These are phyloP conservation scores for Aurantiochytrium sp. DNA, from an alignment of 108 stramenopile genomes.

Conservation along the genomic window DNA sequence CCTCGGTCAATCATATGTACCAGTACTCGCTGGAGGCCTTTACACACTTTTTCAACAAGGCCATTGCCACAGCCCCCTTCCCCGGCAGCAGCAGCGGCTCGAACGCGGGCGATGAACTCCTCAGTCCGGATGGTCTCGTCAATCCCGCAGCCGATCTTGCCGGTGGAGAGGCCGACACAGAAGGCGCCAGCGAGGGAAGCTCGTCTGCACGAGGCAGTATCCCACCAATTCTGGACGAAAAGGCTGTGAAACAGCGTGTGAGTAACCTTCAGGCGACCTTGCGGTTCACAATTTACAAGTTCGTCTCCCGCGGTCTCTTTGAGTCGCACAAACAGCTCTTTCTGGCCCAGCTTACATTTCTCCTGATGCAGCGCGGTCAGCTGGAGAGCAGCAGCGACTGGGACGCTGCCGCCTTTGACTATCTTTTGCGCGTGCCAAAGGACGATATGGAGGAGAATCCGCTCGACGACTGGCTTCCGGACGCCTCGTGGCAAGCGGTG, in stretches of 20 bases:
- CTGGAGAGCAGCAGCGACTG: conserved; percentile 62
- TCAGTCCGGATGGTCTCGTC: not conserved
- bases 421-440: conserved; percentile 63
- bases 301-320: conserved; percentile 79
- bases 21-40: conserved; percentile 81
- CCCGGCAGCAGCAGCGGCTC: not conserved
- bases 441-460: conserved; percentile 63
- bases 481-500: conserved; percentile 61
- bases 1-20: conserved; percentile 81
- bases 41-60: conserved; percentile 74
- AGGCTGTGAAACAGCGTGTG: conserved; percentile 58
- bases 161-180: not conserved
- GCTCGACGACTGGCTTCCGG: conserved; percentile 60
- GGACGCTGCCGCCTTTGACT: conserved; percentile 64
- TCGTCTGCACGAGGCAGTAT: not conserved
- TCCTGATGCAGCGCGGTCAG: conserved; percentile 73
- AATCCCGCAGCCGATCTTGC: not conserved
- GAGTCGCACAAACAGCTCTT: conserved; percentile 82
- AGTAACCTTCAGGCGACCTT: conserved; percentile 61
- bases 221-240: conserved; percentile 27
- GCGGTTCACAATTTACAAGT: conserved; percentile 75
- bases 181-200: no score
- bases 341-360: conserved; percentile 74
- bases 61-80: conserved; percentile 55
- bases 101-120: not conserved